phyloP scores from a whole-genome alignment of 352 stramenopile genomes.

The Thraustotheca clavata region DNA sequence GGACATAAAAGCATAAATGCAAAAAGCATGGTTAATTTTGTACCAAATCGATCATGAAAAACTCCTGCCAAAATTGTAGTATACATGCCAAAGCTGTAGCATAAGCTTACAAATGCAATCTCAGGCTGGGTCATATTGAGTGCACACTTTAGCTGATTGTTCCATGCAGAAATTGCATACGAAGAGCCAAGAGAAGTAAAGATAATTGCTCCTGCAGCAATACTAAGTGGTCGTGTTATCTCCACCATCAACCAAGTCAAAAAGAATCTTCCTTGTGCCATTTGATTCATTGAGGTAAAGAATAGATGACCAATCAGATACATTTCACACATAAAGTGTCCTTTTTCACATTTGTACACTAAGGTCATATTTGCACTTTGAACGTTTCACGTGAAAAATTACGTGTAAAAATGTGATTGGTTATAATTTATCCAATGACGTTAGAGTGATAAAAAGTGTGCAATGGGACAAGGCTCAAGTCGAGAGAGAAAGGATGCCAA shows the following conservation, averaged over 20 bases:
- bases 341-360: no score
- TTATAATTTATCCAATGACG: no score
- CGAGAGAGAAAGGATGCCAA: conserved; percentile 29
- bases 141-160: conserved; percentile 46
- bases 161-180: conserved; percentile 73
- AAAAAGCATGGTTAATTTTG: conserved; percentile 45
- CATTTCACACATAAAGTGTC: no score
- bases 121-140: conserved; percentile 59
- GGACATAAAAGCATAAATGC: conserved; percentile 31
- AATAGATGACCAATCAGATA: no score
- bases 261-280: no score
- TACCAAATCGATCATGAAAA: conserved; percentile 58
- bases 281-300: no score
- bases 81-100: conserved; percentile 71
- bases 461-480: conserved; percentile 17
- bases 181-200: conserved; percentile 58
- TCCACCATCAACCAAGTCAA: no score
- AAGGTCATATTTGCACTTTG: no score
- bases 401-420: no score
- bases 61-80: conserved; percentile 58
- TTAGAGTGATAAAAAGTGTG: background rate
- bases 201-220: conserved; percentile 42
- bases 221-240: conserved; percentile 28
- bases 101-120: conserved; percentile 69
- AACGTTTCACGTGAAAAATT: no score